Conservation (phyloP, 73 alveolate genomes). For the Tetrahymena borealis region DNA sequence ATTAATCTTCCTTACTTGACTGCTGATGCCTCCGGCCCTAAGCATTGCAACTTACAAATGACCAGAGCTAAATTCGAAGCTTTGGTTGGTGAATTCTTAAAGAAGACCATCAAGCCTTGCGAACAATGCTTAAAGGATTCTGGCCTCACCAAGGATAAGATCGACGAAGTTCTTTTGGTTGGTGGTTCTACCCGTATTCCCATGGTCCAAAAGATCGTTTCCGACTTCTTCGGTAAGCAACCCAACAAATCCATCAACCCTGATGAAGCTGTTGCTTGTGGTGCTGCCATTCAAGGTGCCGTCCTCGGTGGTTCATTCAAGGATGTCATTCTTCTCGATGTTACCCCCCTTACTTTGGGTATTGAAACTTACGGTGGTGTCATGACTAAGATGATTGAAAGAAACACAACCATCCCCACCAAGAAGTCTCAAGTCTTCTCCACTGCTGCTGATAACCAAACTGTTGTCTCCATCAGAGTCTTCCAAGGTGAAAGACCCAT, state of each 20-base stretch:
- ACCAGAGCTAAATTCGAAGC: slow-evolving; percentile 83
- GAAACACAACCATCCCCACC: slow-evolving; percentile 98
- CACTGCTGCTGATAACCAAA: slow-evolving; percentile 91
- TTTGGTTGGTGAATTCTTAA: slow-evolving; percentile 54
- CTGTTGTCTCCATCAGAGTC: slow-evolving; percentile 88
- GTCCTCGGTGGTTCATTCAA: slow-evolving; percentile 88
- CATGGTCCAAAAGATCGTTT: slow-evolving; percentile 81
- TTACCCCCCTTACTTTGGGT: slow-evolving; percentile 97
- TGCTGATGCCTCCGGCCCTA: slow-evolving; percentile 90
- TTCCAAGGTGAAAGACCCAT: slow-evolving; percentile 96
- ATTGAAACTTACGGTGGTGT: slow-evolving; percentile 93
- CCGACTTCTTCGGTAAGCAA: slow-evolving; percentile 72
- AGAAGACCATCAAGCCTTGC: slow-evolving; percentile 70
- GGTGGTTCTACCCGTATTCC: slow-evolving; percentile 99
- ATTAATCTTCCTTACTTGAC: slow-evolving; percentile 84
- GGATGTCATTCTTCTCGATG: slow-evolving; percentile 89
- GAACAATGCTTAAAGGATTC: slow-evolving; percentile 85
- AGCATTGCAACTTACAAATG: slow-evolving; percentile 72
- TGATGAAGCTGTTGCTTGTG: slow-evolving; percentile 97
- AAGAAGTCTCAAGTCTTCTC: slow-evolving; percentile 89
- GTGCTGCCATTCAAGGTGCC: slow-evolving; percentile 99
- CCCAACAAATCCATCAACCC: slow-evolving; percentile 84
- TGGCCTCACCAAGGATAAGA: slow-evolving; percentile 75
- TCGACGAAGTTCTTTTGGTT: slow-evolving; percentile 92
- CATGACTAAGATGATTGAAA: slow-evolving; percentile 85